These are phyloP conservation scores for Pestalotiopsis sp. DNA, from an alignment of 2,329 filamentous ascomycete genomes.

Conservation along the genomic window DNA sequence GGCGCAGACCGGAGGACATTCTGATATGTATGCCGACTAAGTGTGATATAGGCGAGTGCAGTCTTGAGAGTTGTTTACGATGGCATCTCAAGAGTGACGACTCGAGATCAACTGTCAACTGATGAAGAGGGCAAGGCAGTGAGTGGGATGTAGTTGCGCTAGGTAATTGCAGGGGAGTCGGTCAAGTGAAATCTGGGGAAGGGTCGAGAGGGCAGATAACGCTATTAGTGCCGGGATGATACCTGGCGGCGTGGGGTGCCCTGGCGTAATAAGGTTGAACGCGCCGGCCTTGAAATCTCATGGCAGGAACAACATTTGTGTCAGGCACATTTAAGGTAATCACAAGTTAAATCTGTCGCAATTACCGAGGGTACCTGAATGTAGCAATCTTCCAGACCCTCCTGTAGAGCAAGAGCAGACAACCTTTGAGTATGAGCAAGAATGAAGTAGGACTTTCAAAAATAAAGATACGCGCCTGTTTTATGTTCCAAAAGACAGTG, in stretches of 20 bases:
- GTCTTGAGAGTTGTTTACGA: too few species aligned
- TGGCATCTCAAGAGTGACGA: background rate
- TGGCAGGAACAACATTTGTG: too few species aligned
- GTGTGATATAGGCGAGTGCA: background rate
- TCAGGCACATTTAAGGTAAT: too few species aligned
- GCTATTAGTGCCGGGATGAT: background rate
- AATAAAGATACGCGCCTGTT: background rate
- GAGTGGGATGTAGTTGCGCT: too few species aligned
- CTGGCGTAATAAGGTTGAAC: too few species aligned
- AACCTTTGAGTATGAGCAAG: background rate
- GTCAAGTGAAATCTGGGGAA: background rate
- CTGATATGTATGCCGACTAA: background rate
- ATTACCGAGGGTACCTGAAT: background rate
- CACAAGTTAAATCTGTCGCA: too few species aligned
- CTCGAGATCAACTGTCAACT: background rate
- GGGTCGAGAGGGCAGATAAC: background rate
- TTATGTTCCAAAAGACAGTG: background rate
- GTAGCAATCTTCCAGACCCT: background rate
- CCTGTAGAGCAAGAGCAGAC: too few species aligned
- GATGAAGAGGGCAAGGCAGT: background rate
- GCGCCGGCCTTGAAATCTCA: too few species aligned
- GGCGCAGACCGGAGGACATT: slow-evolving; percentile 25
- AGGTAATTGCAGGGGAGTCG: background rate
- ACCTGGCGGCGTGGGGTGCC: background rate
- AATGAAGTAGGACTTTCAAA: background rate